Conservation (phyloP, 495 filamentous ascomycete species). For the Sordaria brevicollis region DNA sequence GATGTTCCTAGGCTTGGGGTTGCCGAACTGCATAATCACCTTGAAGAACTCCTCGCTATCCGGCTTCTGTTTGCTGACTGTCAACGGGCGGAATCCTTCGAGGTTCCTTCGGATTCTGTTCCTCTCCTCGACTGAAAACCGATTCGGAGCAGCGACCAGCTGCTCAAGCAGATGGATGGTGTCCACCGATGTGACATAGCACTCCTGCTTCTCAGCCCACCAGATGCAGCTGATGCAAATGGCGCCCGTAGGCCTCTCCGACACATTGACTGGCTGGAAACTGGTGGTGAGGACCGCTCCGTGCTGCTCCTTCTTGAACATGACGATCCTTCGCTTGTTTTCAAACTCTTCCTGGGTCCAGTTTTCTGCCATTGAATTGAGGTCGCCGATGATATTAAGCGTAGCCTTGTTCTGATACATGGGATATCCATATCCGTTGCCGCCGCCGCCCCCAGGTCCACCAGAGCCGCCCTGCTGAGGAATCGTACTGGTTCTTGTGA, state of each 20-base stretch:
- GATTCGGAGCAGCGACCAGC: conserved; percentile 55
- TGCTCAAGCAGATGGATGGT: conserved; percentile 89
- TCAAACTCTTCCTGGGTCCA: conserved; percentile 77
- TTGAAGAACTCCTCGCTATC: conserved; percentile 98
- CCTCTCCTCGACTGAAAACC: conserved; percentile 93
- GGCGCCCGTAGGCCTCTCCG: conserved; percentile 62
- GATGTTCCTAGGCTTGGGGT: conserved; percentile 91
- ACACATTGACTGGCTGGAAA: conserved; percentile 59
- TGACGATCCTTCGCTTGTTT: conserved; percentile 68
- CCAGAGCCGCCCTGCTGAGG: conserved; percentile 41
- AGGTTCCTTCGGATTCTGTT: conserved; percentile 93
- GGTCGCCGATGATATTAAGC: conserved; percentile 74
- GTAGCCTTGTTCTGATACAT: conserved; percentile 80
- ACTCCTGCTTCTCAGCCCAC: conserved; percentile 85
- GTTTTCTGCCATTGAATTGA: conserved; percentile 63
- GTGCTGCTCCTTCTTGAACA: conserved; percentile 71
- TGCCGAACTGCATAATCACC: conserved; percentile 94
- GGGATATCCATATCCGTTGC: conserved; percentile 65
- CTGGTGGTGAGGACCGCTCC: conserved; percentile 61
- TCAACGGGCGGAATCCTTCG: conserved; percentile 81
- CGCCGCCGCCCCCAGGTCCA: conserved; percentile 28
- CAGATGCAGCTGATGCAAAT: conserved; percentile 85
- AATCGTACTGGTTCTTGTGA: conserved; percentile 80
- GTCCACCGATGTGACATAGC: conserved; percentile 91
- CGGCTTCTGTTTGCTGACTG: conserved; percentile 80